A percentile compares a stretch with the other conserved stretches of the same genome.
Conservation (phyloP, 2,329 filamentous ascomycete species). For the Pseudogymnoascus sp. region DNA sequence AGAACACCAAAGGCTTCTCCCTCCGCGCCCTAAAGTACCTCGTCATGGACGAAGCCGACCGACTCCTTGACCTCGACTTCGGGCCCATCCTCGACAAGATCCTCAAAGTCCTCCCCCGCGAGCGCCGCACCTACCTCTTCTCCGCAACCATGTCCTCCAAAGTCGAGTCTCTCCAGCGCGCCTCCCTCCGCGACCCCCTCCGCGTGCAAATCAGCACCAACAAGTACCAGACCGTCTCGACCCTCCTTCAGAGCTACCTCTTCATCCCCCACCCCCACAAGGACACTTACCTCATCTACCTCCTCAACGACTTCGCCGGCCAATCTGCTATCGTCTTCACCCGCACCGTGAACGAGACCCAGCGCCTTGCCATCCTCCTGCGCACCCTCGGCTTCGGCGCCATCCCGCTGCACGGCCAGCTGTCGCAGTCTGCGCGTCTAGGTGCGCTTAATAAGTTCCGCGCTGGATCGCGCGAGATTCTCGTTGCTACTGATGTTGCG, state of each 20-base stretch:
- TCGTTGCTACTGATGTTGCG: conserved; percentile 91
- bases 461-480: conserved; percentile 69
- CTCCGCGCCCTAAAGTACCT: conserved; percentile 75
- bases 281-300: conserved; percentile 79
- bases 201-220: conserved; percentile 73
- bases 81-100: conserved; percentile 90
- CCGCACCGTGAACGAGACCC: conserved; percentile 83
- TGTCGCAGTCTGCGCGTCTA: conserved; percentile 79
- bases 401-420: conserved; percentile 86
- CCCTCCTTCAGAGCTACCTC: conserved; percentile 76
- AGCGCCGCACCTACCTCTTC: conserved; percentile 79
- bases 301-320: conserved; percentile 82
- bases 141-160: conserved; percentile 92
- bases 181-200: conserved; percentile 76
- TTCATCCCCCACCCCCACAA: conserved; percentile 84
- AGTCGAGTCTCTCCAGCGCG: conserved; percentile 85
- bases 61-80: conserved; percentile 88
- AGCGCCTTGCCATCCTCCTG: conserved; percentile 75
- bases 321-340: conserved; percentile 86
- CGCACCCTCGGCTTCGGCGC: conserved; percentile 80
- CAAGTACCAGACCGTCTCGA: conserved; percentile 88
- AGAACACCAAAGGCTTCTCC: conserved; percentile 95
- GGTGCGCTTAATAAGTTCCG: conserved; percentile 89
- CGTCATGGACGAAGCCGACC: conserved; percentile 92
- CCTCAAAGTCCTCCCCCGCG: conserved; percentile 74